Conservation (phyloP, 148 eudicot genomes). For the Chenopodium album region DNA sequence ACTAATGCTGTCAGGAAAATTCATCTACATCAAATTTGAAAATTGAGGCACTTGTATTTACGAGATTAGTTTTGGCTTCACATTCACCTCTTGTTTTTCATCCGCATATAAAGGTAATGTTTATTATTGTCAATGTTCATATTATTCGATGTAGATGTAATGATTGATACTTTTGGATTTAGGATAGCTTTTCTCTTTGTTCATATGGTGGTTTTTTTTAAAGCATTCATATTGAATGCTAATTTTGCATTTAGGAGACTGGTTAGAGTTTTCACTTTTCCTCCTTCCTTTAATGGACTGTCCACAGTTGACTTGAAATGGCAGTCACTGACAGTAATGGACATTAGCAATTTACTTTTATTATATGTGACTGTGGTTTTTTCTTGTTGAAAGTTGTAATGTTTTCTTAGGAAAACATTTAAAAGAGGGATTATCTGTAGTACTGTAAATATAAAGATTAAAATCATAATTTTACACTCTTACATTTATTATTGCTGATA, state of each 20-base stretch:
- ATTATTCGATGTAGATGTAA: background rate
- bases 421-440: background rate
- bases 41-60: slow-evolving; percentile 83
- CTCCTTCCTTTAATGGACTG: background rate
- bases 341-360: background rate
- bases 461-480: background rate
- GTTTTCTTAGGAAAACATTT: background rate
- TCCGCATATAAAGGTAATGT: slow-evolving; percentile 72
- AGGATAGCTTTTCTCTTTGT: background rate
- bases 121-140: background rate
- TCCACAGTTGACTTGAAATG: background rate
- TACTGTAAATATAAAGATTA: background rate
- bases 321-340: background rate
- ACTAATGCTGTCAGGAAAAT: slow-evolving; percentile 60
- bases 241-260: background rate
- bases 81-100: slow-evolving; percentile 91
- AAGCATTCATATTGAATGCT: too few species aligned
- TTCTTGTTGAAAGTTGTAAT: too few species aligned
- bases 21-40: slow-evolving; percentile 90
- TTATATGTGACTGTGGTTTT: background rate
- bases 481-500: background rate
- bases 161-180: background rate
- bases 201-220: background rate
- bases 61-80: slow-evolving; percentile 78
- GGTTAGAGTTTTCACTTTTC: background rate